Evolutionary conservation across 106 monocot species (phyloP), one percentile per base, ranked within the genome.

Genomic region (Vanilla planifolia): DNA sequence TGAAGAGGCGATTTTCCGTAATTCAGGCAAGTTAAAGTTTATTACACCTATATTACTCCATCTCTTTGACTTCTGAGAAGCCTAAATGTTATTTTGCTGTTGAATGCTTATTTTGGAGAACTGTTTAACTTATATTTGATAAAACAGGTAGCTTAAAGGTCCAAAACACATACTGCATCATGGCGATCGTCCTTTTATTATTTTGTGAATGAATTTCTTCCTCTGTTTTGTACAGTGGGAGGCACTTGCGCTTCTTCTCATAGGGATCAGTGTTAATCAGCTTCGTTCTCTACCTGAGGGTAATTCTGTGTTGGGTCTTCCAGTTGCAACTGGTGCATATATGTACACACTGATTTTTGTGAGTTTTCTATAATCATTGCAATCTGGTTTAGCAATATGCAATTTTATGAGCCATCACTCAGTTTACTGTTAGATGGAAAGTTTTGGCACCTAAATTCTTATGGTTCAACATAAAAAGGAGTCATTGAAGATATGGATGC

Each of bases 261-360:
- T 95, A 55, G 95, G 95, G 56, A 95, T 95, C n/a, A 90, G 95
- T 67, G 81, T 95, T 59, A 95, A 95, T 72, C 95, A 95, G 30
- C 78, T 95, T 23, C 61, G 66, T 14, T 81, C 95, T 57, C 24
- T 76, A n/a, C 89, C 89, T 44, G 80, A 72, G 65, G 86, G 89
- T 33, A 62, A 85, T 33, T 71, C 72, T 37, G 48, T 69, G 23
- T 26, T 86, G 28, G 95, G 78, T 72, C 62, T 95, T 75, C 83
- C 95, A 68, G 59, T 95, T 63, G 80, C 86, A 39, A 79, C 73
- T 26, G 71, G 73, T 81, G 95, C 86, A 62, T 90, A 95, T 61
- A 43, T 84, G 23, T 95, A 86, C 44, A 95, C 95, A 53, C 37
- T 82, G 28, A 72, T 81, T 65, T 86, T 86, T 81, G 82, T 87